Percentiles rank a stretch among this genome's conserved stretches.
These are phyloP conservation scores for Leccinum longicurvipes DNA, from an alignment of 768 basidiomycete species.

Conservation along the genomic window DNA sequence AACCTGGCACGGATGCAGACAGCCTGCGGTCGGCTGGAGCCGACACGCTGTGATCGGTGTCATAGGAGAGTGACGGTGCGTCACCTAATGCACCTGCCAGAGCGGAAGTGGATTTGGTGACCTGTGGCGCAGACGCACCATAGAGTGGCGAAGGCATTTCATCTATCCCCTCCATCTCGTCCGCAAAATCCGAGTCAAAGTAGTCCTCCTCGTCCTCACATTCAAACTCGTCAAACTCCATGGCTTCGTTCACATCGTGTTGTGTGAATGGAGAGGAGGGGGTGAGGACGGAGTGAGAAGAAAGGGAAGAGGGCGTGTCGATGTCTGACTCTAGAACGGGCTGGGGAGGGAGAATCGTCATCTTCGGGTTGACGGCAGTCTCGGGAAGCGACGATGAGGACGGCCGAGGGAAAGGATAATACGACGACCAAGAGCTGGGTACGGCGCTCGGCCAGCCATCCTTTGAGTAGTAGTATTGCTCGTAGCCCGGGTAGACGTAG, in stretches of 20 bases:
- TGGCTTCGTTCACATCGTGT: constrained; percentile 10
- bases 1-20: constrained; percentile 33
- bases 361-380: constrained; percentile 26
- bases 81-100: constrained; percentile 32
- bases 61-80: constrained; percentile 12
- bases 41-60: constrained; percentile 1
- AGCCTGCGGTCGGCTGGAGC: constrained; percentile 27
- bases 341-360: constrained; percentile 25
- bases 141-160: constrained; percentile 22
- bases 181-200: constrained; percentile 30
- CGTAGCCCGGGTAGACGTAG: constrained; percentile 22
- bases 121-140: constrained; percentile 19
- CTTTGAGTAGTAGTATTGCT: constrained; percentile 22
- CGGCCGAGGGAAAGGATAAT: constrained; percentile 13
- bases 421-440: constrained; percentile 21
- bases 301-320: constrained; percentile 31
- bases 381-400: constrained; percentile 17
- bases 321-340: constrained; percentile 23
- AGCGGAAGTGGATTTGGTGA: constrained; percentile 31
- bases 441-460: constrained; percentile 9
- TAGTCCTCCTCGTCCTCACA: constrained; percentile 32
- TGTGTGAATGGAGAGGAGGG: constrained; percentile 30
- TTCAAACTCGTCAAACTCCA: constrained; percentile 33
- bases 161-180: constrained; percentile 32
- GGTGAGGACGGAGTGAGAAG: constrained; percentile 31